Base-by-base conservation (phyloP, 2,329 filamentous ascomycete genomes). In the Neofusicoccum laricinum region DNA sequence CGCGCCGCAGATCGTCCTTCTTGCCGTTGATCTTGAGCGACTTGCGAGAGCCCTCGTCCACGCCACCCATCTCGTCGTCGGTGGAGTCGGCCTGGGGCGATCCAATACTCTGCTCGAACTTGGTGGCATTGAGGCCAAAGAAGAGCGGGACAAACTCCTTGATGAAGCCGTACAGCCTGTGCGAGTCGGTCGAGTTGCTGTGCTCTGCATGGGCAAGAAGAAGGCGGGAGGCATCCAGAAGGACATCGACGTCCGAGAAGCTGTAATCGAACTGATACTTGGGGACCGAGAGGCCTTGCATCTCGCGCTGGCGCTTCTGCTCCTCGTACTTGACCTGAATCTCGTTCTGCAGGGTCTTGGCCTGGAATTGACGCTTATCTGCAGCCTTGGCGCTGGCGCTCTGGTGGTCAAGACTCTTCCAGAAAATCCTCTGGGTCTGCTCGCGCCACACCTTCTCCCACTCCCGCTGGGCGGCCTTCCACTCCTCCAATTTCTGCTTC, bases 371-470 rank as follows among this genome's bases (percentile, higher is more conserved):
- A 69, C 93, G 90, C 85, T 98, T 98, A 78, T 99, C 95, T 41
- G 86, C 88, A 67, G 89, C 87, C 79, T 95, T 96, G 71, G 92
- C 91, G 61, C 92, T 89, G 66, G 96, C 93, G 19, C 93, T 93
- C 85, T 98, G 96, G 73, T 99, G 95, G 73, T 99, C 95, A 61
- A 99, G 86, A 76, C 93, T 97, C 81, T 93, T 96, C 79, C 96
- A 91, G 78, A 97, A 96, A 81, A 96, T 94, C 72, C 90, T 89
- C 73, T 96, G 90, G 25, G 94, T 98, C 79, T 98, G 95, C 57
- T 92, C 89, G 68, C 95, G 92, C 95, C 95, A 99, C 7, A 99
- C 93, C 78, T 97, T 97, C 77, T 98, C 93, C 95, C 95, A 99
- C 75, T 99, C 96, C 36, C 95, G 92, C 82, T 91, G 93, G 5